A percentile compares a stretch with the other conserved stretches of the same genome.
Conservation (phyloP, 441 rosid species). For the Gossypium laxum region DNA sequence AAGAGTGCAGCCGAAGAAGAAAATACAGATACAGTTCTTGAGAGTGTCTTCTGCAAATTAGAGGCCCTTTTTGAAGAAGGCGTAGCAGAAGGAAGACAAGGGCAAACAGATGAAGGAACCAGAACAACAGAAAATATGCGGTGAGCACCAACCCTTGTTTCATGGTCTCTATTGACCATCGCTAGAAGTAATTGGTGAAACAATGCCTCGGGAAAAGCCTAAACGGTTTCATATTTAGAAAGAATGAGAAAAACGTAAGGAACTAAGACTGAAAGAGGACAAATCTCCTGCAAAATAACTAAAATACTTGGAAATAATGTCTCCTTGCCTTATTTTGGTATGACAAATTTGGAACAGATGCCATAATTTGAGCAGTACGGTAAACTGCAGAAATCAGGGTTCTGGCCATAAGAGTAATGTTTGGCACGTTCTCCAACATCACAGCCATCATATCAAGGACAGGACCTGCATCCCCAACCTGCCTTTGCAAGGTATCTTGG, state of each 20-base stretch:
- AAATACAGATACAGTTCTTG: slow-evolving; percentile 84
- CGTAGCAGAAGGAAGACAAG: slow-evolving; percentile 30
- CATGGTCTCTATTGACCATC: slow-evolving; percentile 73
- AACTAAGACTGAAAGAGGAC: not conserved
- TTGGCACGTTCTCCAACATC: slow-evolving; percentile 75
- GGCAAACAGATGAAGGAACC: slow-evolving; percentile 80
- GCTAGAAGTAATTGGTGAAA: slow-evolving; percentile 78
- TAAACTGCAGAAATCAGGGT: slow-evolving; percentile 60
- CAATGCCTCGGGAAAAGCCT: slow-evolving; percentile 84
- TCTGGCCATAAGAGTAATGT: slow-evolving; percentile 57
- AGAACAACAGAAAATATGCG: slow-evolving; percentile 76
- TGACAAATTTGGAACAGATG: slow-evolving; percentile 57
- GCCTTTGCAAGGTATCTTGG: slow-evolving; percentile 22
- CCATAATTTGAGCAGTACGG: slow-evolving; percentile 71
- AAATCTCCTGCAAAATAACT: slow-evolving; percentile 5
- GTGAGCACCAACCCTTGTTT: slow-evolving; percentile 72
- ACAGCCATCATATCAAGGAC: slow-evolving; percentile 80
- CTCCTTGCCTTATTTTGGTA: slow-evolving; percentile 67
- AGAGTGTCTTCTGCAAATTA: slow-evolving; percentile 59
- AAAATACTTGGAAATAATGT: not conserved
- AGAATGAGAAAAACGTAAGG: slow-evolving; percentile 11
- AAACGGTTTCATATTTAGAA: slow-evolving; percentile 11
- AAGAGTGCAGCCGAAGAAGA: slow-evolving; percentile 89
- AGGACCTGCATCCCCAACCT: slow-evolving; percentile 93
- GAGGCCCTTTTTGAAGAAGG: slow-evolving; percentile 35